phyloP scores from a whole-genome alignment of 768 basidiomycete genomes.

The Boletales sp. region DNA sequence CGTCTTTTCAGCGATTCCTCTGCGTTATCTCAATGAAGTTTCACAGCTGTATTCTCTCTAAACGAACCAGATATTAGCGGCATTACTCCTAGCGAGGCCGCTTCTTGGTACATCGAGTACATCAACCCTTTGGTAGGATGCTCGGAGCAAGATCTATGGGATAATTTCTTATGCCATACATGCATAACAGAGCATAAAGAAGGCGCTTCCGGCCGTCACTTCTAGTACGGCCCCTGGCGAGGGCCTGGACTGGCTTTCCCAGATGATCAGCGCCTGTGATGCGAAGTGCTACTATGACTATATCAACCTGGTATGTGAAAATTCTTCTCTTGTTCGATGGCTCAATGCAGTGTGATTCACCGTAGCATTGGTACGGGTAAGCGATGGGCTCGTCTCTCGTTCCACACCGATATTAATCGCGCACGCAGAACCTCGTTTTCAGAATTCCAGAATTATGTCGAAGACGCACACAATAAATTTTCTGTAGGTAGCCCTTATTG shows the following conservation, averaged over 20 bases:
- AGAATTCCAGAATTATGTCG: slow-evolving; percentile 26
- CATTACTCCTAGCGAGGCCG: slow-evolving; percentile 28
- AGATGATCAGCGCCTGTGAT: slow-evolving; percentile 34
- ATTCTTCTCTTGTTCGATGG: not conserved
- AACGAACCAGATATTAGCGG: slow-evolving; percentile 35
- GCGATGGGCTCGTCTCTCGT: not conserved
- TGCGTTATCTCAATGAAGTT: not conserved
- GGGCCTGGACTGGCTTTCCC: slow-evolving; percentile 34
- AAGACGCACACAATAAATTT: slow-evolving; percentile 25
- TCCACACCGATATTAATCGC: not conserved
- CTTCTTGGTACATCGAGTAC: slow-evolving; percentile 35
- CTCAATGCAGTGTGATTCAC: not conserved
- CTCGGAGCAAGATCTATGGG: not conserved
- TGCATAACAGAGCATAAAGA: slow-evolving; percentile 31
- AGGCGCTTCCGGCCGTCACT: slow-evolving; percentile 36
- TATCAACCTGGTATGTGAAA: slow-evolving; percentile 29
- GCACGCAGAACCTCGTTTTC: slow-evolving; percentile 19
- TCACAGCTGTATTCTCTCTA: slow-evolving; percentile 32
- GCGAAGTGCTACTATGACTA: slow-evolving; percentile 35
- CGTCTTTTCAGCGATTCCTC: not conserved
- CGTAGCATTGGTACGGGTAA: slow-evolving; percentile 31
- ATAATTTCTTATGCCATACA: not conserved
- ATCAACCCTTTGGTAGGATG: slow-evolving; percentile 34
- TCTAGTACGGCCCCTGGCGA: slow-evolving; percentile 30
- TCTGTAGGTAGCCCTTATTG: slow-evolving; percentile 16